A percentile compares a stretch with the other conserved stretches of the same genome.
Evolutionary conservation across 2,329 filamentous ascomycete species (phyloP).

Genomic region (Arthroderma uncinatum): DNA sequence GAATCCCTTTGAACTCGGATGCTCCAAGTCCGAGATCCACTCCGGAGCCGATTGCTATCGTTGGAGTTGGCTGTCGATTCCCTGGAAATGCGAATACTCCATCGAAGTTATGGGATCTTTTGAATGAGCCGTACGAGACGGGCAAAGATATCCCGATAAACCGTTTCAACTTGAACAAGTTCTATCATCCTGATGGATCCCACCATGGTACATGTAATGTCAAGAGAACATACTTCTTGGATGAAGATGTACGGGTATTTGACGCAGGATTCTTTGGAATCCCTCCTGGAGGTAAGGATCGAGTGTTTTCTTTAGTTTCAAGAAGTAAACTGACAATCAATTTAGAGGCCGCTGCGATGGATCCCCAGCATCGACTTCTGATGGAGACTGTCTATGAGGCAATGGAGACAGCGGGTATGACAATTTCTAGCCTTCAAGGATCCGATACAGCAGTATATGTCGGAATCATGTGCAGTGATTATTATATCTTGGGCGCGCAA

Average conservation of each 20-base stretch:
- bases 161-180: slow-evolving; percentile 14
- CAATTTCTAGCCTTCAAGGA: slow-evolving; percentile 21
- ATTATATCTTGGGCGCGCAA: slow-evolving; percentile 11
- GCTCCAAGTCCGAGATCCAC: no score
- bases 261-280: slow-evolving; percentile 27
- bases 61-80: slow-evolving; percentile 28
- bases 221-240: slow-evolving; percentile 12
- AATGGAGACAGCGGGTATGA: slow-evolving; percentile 20
- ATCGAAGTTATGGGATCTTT: slow-evolving; percentile 27
- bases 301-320: no score
- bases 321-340: no score
- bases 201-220: slow-evolving; percentile 12
- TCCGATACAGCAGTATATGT: slow-evolving; percentile 27
- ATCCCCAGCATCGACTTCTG: slow-evolving; percentile 24
- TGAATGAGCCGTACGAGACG: slow-evolving; percentile 12
- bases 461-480: slow-evolving; percentile 24
- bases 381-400: slow-evolving; percentile 24
- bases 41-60: slow-evolving; percentile 21
- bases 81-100: slow-evolving; percentile 24
- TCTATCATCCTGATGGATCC: slow-evolving; percentile 13
- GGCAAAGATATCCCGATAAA: slow-evolving; percentile 12
- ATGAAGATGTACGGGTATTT: slow-evolving; percentile 21
- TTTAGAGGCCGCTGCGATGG: slow-evolving; percentile 24
- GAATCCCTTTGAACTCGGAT: no score
- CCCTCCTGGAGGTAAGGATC: slow-evolving; percentile 3